These are phyloP conservation scores for Cutaneotrichosporon sp. DNA, from an alignment of 1,284 basidiomycete species.

Conservation along the genomic window DNA sequence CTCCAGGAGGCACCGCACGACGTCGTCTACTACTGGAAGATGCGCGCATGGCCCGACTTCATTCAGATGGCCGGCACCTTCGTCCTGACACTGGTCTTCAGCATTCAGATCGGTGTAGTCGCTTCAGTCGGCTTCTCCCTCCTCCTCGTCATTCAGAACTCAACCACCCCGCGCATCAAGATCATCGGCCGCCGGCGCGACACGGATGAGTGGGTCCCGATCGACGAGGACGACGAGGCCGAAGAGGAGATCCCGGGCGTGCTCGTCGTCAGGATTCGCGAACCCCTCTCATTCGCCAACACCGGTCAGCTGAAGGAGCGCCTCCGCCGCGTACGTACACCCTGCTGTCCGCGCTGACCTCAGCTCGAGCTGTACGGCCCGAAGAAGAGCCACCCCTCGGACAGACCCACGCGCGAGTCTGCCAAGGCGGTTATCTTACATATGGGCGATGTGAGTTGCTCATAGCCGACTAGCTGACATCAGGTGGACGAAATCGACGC, in stretches of 20 bases:
- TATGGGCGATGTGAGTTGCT: constrained; percentile 58
- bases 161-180: constrained; percentile 68
- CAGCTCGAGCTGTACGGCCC: constrained; percentile 62
- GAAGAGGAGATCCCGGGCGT: constrained; percentile 66
- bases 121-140: constrained; percentile 79
- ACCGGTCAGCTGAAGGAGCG: constrained; percentile 82
- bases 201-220: constrained; percentile 72
- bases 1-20: constrained; percentile 84
- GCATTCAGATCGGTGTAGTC: constrained; percentile 67
- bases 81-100: constrained; percentile 67
- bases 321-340: constrained; percentile 53
- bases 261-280: constrained; percentile 50
- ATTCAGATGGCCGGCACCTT: constrained; percentile 79
- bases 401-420: constrained; percentile 68
- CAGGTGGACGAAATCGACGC: constrained; percentile 76
- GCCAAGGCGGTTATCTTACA: constrained; percentile 80
- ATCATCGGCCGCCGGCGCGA: constrained; percentile 75
- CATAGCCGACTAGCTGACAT: background rate
- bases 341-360: background rate
- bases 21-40: constrained; percentile 78
- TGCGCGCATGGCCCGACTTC: constrained; percentile 82
- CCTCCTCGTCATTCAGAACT: constrained; percentile 78
- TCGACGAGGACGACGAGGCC: constrained; percentile 71
- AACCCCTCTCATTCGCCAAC: constrained; percentile 49
- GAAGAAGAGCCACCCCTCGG: constrained; percentile 73